Conservation (phyloP, 139 green algal species). For the Volvox africanus region DNA sequence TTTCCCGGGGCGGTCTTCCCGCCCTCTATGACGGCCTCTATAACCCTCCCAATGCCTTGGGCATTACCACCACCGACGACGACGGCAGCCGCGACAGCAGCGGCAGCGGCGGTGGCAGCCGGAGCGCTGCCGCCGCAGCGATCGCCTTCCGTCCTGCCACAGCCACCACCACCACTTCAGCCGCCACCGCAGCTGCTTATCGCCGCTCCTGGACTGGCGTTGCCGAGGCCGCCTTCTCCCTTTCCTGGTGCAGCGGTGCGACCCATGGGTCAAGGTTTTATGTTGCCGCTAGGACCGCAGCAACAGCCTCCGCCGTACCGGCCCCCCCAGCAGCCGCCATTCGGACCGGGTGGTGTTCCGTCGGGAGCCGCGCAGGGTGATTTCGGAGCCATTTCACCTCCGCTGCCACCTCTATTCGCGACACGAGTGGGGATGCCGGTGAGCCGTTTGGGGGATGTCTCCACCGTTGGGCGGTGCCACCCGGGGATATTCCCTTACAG, state of each 20-base stretch:
- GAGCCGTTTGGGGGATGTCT: neutral
- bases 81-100: neutral
- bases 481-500: too few relatives aligned
- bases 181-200: neutral
- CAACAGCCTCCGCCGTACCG: neutral
- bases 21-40: neutral
- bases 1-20: neutral
- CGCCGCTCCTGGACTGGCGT: neutral
- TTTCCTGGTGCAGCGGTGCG: neutral
- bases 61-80: neutral
- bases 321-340: neutral
- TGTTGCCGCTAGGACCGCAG: neutral
- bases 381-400: conserved; percentile 19
- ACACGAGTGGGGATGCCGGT: conserved; percentile 14
- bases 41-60: neutral
- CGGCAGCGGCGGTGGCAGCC: neutral
- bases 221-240: neutral
- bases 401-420: conserved; percentile 15
- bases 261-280: neutral
- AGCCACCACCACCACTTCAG: neutral
- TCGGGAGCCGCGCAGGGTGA: neutral
- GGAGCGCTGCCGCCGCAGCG: neutral
- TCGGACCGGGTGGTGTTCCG: neutral
- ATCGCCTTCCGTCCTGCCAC: neutral
- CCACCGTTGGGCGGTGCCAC: too few relatives aligned